Evolutionary conservation across 164 flowering plant species (phyloP), one percentile per base, ranked within the genome.

Genomic region (Aristolochia fimbriata): DNA sequence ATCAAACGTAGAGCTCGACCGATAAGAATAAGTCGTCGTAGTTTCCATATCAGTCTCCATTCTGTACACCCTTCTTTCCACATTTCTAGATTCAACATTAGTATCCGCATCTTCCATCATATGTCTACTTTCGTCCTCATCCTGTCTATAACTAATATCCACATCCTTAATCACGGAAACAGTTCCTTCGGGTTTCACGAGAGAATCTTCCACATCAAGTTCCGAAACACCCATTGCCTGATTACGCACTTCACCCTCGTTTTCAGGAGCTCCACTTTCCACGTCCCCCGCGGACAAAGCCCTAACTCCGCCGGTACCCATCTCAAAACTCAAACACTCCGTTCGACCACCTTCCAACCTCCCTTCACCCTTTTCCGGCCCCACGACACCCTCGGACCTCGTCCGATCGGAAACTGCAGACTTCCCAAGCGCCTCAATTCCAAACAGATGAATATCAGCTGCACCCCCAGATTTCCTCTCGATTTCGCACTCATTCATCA

Each of bases 301-400:
- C 71, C 69, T 58, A 72, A 58, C 57, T 50, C 66, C 74, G 24
- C 57, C 67, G 15, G 60, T 49, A 11, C 56, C 65, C 56, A 21
- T 55, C 49, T 6, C 43, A 13, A 10, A 7, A 10, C 12, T 37
- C 12, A 16, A 27, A 13, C 52, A 52, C 17, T 45, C 62, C 14
- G 6, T 17, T 5, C 6, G 24, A 48, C 43, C 62, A 25, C 45
- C 31, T 19, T 58, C 41, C 17, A 47, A 55, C 31, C 14, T n/a
- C 14, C 19, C 47, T 7, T 33, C 51, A 33, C 27, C 57, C 16
- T 51, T 56, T 7, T 43, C 15, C 10, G 16, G 22, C 21, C 46
- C 53, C 14, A 53, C 14, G 22, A 27, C 22, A 23, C 10, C 43
- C 37, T 43, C 56, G 13, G 22, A 21, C 41, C 14, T n/a, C 23